Evolutionary conservation across 2,329 filamentous ascomycete species (phyloP).

Genomic region (Xylaria sp.): DNA sequence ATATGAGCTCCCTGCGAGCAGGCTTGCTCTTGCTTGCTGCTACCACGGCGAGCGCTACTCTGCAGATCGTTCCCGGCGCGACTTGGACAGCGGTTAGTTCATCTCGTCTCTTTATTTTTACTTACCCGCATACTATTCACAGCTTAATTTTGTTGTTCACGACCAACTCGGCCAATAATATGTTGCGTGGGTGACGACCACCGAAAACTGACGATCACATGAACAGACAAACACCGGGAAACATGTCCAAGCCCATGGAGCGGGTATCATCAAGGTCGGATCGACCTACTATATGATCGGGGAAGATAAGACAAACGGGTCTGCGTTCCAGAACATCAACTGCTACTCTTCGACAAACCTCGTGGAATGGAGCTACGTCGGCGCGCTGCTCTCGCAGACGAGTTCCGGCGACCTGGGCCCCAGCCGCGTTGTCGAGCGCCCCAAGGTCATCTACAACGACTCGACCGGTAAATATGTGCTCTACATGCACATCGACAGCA

Average conservation of each 20-base stretch:
- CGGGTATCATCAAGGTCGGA: slow-evolving; percentile 64
- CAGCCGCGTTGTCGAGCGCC: slow-evolving; percentile 67
- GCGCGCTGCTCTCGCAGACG: slow-evolving; percentile 61
- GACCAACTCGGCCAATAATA: too few relatives aligned
- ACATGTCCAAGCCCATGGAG: slow-evolving; percentile 71
- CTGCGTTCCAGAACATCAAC: slow-evolving; percentile 67
- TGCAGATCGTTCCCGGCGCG: slow-evolving; percentile 40
- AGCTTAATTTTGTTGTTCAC: background rate
- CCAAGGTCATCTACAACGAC: slow-evolving; percentile 72
- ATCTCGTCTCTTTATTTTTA: background rate
- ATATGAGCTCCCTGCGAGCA: slow-evolving; percentile 5
- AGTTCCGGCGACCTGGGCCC: slow-evolving; percentile 63
- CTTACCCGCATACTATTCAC: background rate
- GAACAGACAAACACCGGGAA: slow-evolving; percentile 36
- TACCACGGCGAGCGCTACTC: slow-evolving; percentile 33
- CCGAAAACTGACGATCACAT: background rate
- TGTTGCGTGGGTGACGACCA: too few relatives aligned
- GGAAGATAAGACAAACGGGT: slow-evolving; percentile 71
- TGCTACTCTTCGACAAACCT: slow-evolving; percentile 70
- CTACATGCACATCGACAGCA: slow-evolving; percentile 68
- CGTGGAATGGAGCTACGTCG: slow-evolving; percentile 67
- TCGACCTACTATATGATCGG: slow-evolving; percentile 70
- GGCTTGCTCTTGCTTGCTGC: slow-evolving; percentile 34
- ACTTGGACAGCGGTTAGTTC: slow-evolving; percentile 39
- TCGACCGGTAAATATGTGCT: slow-evolving; percentile 67